Evolutionary conservation across 2,329 filamentous ascomycete species (phyloP), one percentile per base, ranked within the genome.

Genomic region (Arthrocladium fulminans): DNA sequence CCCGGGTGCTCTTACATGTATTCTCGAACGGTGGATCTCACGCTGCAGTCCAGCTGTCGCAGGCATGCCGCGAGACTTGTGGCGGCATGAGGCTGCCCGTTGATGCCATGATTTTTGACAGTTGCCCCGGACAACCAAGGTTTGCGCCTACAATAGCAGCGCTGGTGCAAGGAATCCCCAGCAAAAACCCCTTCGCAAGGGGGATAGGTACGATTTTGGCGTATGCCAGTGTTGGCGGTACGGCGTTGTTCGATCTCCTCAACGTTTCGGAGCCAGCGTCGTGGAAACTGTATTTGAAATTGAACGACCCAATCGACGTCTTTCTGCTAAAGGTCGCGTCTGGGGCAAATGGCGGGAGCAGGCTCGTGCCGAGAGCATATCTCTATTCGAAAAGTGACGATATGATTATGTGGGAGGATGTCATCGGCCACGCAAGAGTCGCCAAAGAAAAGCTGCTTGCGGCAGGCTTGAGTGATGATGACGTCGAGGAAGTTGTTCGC

Each of bases 1-100:
- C 65, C 9, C 61, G 63, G 25, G 61, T 76, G 13, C 63, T 77
- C 2, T 57, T 73, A 10, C 75, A 77, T 54, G 51, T 69, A 27
- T 76, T 77, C 56, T 77, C 74, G 32, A 77, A 78, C 53, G 74
- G 74, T 46, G 75, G 75, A 40, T 64, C 68, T 20, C 65, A 66
- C 45, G 67, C 68, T 25, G 66, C 72, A 15, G 60, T 60, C 25
- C 61, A 64, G 30, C 56, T 74, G 15, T 68, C 68, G 47, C 53
- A 60, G 23, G 56, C 62, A 10, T 71, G 54, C 37, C 43, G 35
- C 15, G 29, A 35, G 12, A 17, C 45, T 67, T 47, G 58, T 54
- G 29, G 50, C 52, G 35, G 51, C 57, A 37, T 59, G 55, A 37
- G 58, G 52, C 62, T 68, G 4, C 63, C 68, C 17, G 55, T 76